These are phyloP conservation scores for Trichophyton schoenleinii DNA, from an alignment of 2,329 filamentous ascomycete species.

Conservation along the genomic window DNA sequence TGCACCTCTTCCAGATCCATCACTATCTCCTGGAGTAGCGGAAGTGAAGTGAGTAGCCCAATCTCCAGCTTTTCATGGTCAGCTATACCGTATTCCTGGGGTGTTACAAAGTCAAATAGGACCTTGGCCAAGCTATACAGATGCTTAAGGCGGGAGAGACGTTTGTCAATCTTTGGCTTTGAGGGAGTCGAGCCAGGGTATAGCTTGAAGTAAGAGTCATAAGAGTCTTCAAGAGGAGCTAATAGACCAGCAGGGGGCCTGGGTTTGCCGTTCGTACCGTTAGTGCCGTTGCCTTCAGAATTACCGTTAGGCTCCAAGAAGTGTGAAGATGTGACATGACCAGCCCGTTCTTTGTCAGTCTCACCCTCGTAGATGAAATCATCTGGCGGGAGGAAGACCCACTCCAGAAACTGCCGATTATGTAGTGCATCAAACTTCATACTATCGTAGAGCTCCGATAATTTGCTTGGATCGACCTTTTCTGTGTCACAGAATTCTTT, in stretches of 20 bases:
- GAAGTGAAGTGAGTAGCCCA: conserved; percentile 82
- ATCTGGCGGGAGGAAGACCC: conserved; percentile 84
- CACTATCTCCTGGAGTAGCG: conserved; percentile 90
- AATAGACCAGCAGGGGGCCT: conserved; percentile 32
- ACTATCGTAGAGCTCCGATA: conserved; percentile 95
- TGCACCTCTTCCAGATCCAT: conserved; percentile 95
- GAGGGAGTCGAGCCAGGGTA: conserved; percentile 64
- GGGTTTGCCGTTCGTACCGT: conserved; percentile 13
- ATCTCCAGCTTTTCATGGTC: conserved; percentile 98
- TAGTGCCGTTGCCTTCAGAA: conserved; percentile 6
- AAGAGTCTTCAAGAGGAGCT: conserved; percentile 39
- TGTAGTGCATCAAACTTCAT: conserved; percentile 99
- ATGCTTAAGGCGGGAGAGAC: conserved; percentile 79
- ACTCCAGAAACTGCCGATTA: conserved; percentile 91
- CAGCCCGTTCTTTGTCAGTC: conserved; percentile 24
- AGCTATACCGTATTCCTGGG: conserved; percentile 94
- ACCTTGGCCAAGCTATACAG: conserved; percentile 90
- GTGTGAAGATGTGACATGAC: neutral
- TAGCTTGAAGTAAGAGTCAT: conserved; percentile 75
- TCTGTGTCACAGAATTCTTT: conserved; percentile 91
- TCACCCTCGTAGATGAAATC: conserved; percentile 60
- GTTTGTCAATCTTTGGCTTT: conserved; percentile 68
- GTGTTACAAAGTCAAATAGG: conserved; percentile 94
- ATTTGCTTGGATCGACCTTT: conserved; percentile 97
- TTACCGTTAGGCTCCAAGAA: conserved; percentile 10